Percentiles rank a stretch among this genome's conserved stretches.
phyloP scores from a whole-genome alignment of 2,329 filamentous ascomycete species.

The Cercospora sojina region DNA sequence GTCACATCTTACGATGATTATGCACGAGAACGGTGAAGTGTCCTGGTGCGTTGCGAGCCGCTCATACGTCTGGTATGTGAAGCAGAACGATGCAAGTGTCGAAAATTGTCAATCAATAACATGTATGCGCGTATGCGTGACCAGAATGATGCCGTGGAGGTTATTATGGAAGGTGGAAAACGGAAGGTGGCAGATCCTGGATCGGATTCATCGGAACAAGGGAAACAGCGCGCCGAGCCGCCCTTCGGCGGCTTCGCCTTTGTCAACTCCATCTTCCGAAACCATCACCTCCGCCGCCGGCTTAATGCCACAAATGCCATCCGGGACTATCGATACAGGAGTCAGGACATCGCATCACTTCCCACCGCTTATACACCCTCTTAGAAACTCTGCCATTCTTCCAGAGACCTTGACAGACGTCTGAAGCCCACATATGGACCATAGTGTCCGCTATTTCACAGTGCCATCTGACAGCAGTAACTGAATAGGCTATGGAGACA shows the following conservation, averaged over 20 bases:
- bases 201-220: background rate
- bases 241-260: background rate
- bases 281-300: background rate
- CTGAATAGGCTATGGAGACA: background rate
- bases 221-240: background rate
- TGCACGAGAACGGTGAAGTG: no score
- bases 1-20: background rate
- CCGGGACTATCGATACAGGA: background rate
- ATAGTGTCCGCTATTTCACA: background rate
- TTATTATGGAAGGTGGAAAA: no score
- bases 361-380: background rate
- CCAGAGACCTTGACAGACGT: background rate
- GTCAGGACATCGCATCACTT: background rate
- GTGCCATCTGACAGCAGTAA: background rate
- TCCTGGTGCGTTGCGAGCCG: no score
- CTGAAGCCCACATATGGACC: background rate
- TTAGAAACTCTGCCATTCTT: background rate
- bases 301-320: background rate
- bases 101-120: no score
- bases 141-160: no score
- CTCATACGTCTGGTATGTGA: no score
- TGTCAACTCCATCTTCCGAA: background rate
- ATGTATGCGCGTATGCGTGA: no score
- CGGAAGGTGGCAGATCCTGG: no score
- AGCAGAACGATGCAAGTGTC: no score